These are phyloP conservation scores for Russula compacta DNA, from an alignment of 768 basidiomycete genomes.

Conservation along the genomic window DNA sequence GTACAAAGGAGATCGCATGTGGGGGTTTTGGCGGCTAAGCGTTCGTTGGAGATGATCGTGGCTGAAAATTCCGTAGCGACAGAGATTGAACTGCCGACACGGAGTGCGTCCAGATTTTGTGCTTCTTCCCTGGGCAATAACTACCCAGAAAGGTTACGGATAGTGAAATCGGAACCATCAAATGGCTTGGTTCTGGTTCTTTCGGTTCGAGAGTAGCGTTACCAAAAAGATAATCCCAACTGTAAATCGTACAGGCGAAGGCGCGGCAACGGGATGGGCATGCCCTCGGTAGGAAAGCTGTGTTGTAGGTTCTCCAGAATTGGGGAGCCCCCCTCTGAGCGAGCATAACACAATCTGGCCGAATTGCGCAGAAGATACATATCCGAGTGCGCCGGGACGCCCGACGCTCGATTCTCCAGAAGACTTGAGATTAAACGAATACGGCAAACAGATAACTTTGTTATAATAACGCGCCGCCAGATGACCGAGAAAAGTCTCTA, in stretches of 20 bases:
- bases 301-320: not conserved
- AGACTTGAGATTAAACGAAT: not conserved
- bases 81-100: not conserved
- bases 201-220: not conserved
- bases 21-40: not conserved
- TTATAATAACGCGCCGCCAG: not conserved
- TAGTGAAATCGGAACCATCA: not conserved
- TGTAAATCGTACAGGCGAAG: not conserved
- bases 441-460: not conserved
- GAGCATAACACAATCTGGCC: not conserved
- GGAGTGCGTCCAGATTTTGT: not conserved
- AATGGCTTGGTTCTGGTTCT: not conserved
- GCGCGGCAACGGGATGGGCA: not conserved
- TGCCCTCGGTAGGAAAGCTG: not conserved
- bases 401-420: not conserved
- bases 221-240: not conserved
- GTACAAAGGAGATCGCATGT: not conserved
- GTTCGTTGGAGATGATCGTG: not conserved
- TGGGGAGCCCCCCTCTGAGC: not conserved
- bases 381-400: conserved; percentile 5
- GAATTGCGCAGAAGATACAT: not conserved
- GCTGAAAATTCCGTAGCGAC: conserved; percentile 2
- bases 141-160: not conserved
- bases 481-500: not conserved
- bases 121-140: not conserved